Percentiles rank a stretch among this genome's conserved stretches.
These are phyloP conservation scores for Tuber melanosporum DNA, from an alignment of 495 filamentous ascomycete genomes.

Conservation along the genomic window DNA sequence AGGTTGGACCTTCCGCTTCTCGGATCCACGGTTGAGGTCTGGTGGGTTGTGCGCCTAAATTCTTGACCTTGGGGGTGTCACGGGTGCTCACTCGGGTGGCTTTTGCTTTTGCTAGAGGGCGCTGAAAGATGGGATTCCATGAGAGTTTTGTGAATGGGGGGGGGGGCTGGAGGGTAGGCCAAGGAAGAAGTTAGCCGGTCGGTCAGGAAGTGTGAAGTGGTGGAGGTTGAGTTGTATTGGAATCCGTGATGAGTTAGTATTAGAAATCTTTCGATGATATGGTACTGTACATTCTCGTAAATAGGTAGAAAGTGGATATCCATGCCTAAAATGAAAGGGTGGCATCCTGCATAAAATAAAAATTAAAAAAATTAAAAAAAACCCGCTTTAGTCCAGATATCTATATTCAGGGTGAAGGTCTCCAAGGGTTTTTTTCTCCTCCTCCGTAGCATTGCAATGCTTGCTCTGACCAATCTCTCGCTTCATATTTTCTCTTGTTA, in stretches of 20 bases:
- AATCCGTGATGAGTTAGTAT: not conserved
- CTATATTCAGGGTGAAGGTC: slow-evolving; percentile 50
- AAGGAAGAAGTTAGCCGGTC: not conserved
- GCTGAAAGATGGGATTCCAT: not conserved
- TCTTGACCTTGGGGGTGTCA: not conserved
- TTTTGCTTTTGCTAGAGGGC: not conserved
- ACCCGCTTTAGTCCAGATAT: slow-evolving; percentile 46
- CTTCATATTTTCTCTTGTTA: slow-evolving; percentile 60
- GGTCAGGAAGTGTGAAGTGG: not conserved
- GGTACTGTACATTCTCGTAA: not conserved
- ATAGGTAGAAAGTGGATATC: not conserved
- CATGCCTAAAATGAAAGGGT: not conserved
- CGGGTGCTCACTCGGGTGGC: not conserved
- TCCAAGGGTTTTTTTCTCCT: slow-evolving; percentile 64
- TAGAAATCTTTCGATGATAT: not conserved
- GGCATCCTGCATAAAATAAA: not conserved
- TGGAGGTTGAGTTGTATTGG: not conserved
- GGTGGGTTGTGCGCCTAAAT: not conserved
- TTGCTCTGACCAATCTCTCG: slow-evolving; percentile 51
- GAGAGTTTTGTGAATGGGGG: not conserved
- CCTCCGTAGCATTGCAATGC: slow-evolving; percentile 55
- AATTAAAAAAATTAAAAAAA: slow-evolving; percentile 2
- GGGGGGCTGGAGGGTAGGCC: not conserved
- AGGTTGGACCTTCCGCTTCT: not conserved
- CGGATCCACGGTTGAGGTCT: not conserved